Conservation (phyloP, 768 basidiomycete genomes). For the Chalciporus sphaerocephalus region DNA sequence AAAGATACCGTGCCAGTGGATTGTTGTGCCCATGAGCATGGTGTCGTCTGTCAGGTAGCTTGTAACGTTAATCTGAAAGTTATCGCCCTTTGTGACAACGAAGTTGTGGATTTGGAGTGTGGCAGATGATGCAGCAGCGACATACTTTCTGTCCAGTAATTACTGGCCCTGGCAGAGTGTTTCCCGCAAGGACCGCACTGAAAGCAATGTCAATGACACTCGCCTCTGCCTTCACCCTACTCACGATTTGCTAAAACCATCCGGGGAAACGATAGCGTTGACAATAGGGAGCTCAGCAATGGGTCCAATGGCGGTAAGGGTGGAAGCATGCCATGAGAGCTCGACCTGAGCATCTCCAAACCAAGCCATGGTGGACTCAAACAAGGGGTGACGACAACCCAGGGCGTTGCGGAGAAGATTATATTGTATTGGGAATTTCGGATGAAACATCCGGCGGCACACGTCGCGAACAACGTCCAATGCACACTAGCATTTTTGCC, state of each 20-base stretch:
- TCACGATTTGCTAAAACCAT: conserved; percentile 34
- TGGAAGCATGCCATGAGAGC: background rate
- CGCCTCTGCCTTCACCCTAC: background rate
- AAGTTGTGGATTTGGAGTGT: background rate
- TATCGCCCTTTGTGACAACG: conserved; percentile 7
- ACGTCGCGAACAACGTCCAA: too few species aligned
- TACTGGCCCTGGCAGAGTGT: conserved; percentile 36
- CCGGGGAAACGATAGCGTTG: conserved; percentile 23
- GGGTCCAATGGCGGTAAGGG: conserved; percentile 14
- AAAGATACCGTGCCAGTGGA: conserved; percentile 24
- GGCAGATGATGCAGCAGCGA: background rate
- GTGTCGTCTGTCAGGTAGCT: conserved; percentile 17
- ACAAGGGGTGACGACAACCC: background rate
- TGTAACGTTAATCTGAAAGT: conserved; percentile 15
- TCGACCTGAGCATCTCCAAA: conserved; percentile 1
- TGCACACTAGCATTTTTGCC: background rate
- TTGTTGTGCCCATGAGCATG: conserved; percentile 18
- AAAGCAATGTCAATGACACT: conserved; percentile 8
- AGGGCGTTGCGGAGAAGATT: background rate
- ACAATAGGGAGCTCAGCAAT: conserved; percentile 25
- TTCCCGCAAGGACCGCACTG: conserved; percentile 35
- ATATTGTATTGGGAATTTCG: conserved; percentile 2
- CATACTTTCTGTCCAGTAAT: conserved; percentile 36
- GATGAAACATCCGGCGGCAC: background rate
- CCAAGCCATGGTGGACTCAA: conserved; percentile 4